These are phyloP conservation scores for Gynostemma pentaphyllum DNA, from an alignment of 306 rosid genomes.

Conservation along the genomic window DNA sequence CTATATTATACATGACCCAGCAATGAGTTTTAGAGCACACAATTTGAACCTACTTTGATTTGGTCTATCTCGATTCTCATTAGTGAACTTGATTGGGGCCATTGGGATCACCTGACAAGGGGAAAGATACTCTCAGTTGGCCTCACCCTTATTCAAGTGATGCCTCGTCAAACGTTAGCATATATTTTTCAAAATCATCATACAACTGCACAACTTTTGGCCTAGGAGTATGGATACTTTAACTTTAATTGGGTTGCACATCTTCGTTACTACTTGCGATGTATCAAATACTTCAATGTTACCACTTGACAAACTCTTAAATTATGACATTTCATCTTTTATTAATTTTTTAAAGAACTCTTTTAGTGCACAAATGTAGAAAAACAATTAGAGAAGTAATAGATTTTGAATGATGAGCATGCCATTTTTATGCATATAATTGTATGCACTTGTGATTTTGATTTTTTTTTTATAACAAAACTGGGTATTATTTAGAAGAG, in stretches of 20 bases:
- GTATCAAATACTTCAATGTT: not conserved
- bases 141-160: too few relatives aligned
- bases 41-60: too few relatives aligned
- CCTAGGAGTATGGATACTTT: not conserved
- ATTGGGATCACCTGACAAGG: too few relatives aligned
- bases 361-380: not conserved
- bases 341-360: not conserved
- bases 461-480: not conserved
- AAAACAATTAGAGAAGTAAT: not conserved
- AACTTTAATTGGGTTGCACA: not conserved
- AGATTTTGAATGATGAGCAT: not conserved
- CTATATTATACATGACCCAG: too few relatives aligned
- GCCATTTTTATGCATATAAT: not conserved
- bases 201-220: too few relatives aligned
- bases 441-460: not conserved
- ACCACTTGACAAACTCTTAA: not conserved
- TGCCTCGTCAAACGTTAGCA: too few relatives aligned
- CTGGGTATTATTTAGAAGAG: not conserved
- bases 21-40: too few relatives aligned
- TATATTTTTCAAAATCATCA: too few relatives aligned
- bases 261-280: not conserved
- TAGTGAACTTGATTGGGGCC: not conserved
- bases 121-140: too few relatives aligned
- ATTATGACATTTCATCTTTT: not conserved
- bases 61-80: not conserved